Base-by-base conservation (phyloP, 768 basidiomycete species). In the Collybia mongolica region DNA sequence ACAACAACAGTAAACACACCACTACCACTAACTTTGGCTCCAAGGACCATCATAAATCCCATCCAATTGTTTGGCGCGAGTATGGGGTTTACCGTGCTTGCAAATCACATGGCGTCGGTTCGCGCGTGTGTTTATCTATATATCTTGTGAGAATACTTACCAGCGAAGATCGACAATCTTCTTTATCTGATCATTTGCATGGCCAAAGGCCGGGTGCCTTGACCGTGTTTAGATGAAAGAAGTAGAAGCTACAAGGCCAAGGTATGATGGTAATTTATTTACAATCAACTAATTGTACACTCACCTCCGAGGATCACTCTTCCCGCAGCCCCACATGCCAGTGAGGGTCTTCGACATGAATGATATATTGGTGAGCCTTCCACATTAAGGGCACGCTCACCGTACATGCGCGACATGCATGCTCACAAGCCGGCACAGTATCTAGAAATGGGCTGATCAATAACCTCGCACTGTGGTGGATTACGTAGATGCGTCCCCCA, bases 311-410 rank as follows among this genome's bases (percentile, higher is more conserved):
- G 22, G 29, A 35, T 42, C 20, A 22, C 28, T 23, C 35, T 11
- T 26, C 29, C 18, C 47, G 9, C 32, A 32, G 32, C 32, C 32
- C 32, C 29, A 48, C 5, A 29, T 44, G 26, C 44, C 44, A 29
- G 9, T 7, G 17, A 23, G 15, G 44, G 44, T 28, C 22, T 28
- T 39, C 26, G 38, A 28, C 39, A 47, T 47, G 24, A 11, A 26
- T 18, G 37, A 37, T 18, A 38, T 38, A 41, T 32, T 32, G 11
- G 44, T 50, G 48, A 52, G 54, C 56, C 50, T 44, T 60, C 51
- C 53, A 60, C 54, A 59, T 61, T 56, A 62, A 60, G 60, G 54
- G 49, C 66, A 62, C 64, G 65, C 59, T 57, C 54, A 52, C 55
- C 55, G 54, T 57, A 63, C 65, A 63, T 57, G 55, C 53, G 55